These are phyloP conservation scores for Pleurotus sapidus DNA, from an alignment of 768 basidiomycete species.

Conservation along the genomic window DNA sequence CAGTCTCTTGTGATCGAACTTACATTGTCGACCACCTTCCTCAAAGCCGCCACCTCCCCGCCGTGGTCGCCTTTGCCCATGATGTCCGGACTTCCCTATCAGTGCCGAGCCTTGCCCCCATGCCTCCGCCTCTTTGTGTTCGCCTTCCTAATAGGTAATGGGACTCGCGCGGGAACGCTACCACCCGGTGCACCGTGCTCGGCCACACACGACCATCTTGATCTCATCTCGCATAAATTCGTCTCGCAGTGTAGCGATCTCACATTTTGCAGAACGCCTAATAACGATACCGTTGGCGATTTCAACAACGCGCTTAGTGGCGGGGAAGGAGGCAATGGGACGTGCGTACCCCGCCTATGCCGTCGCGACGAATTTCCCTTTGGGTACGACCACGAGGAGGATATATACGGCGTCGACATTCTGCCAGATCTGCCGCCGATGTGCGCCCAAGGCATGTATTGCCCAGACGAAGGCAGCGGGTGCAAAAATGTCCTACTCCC, in stretches of 20 bases:
- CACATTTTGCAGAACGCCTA: conserved; percentile 40
- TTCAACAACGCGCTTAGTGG: background rate
- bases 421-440: conserved; percentile 40
- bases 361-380: conserved; percentile 62
- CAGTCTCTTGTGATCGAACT: too few relatives aligned
- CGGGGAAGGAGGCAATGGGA: conserved; percentile 23
- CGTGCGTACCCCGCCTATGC: conserved; percentile 54
- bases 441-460: conserved; percentile 53
- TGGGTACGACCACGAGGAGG: conserved; percentile 33
- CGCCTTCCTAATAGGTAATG: too few relatives aligned
- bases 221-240: conserved; percentile 53
- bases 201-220: conserved; percentile 46
- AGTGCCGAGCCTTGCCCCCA: too few relatives aligned
- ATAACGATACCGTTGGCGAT: background rate
- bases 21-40: too few relatives aligned
- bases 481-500: conserved; percentile 40
- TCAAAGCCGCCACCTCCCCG: too few relatives aligned
- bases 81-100: too few relatives aligned
- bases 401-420: too few relatives aligned
- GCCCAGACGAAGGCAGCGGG: conserved; percentile 64
- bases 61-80: too few relatives aligned
- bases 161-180: background rate
- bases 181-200: conserved; percentile 28
- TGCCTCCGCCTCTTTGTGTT: too few relatives aligned
- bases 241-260: conserved; percentile 58